A percentile compares a stretch with the other conserved stretches of the same genome.
Evolutionary conservation across 148 eudicot species (phyloP).

Genomic region (Talinum fruticosum): DNA sequence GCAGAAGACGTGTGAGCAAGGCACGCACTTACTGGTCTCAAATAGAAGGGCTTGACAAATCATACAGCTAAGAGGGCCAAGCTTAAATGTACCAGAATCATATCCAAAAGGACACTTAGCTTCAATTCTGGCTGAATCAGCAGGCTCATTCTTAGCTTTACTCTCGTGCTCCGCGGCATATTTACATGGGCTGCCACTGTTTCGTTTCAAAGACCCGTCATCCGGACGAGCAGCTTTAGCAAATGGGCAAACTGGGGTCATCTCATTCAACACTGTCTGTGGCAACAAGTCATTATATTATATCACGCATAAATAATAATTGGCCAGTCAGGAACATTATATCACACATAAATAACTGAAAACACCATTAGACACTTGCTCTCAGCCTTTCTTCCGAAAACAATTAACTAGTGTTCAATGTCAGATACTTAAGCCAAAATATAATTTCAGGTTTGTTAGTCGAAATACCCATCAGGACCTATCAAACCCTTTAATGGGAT

Average conservation of each 20-base stretch:
- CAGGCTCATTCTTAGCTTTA: conserved; percentile 49
- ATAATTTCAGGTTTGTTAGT: no score
- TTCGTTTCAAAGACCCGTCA: conserved; percentile 57
- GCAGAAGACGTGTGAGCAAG: conserved; percentile 90
- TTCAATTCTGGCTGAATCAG: conserved; percentile 40
- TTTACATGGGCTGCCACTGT: conserved; percentile 58
- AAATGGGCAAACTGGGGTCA: conserved; percentile 97
- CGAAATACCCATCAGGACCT: neutral
- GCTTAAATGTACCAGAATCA: conserved; percentile 82
- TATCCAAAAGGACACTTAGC: conserved; percentile 95
- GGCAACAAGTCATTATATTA: neutral
- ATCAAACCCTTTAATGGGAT: neutral
- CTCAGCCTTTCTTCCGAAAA: no score
- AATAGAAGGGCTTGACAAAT: conserved; percentile 92
- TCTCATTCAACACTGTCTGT: conserved; percentile 32
- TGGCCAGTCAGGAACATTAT: neutral
- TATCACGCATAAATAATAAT: neutral
- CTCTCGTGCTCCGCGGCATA: conserved; percentile 48
- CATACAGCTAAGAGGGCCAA: conserved; percentile 92
- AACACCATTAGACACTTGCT: no score
- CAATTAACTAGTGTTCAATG: no score
- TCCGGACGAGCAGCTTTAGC: conserved; percentile 88
- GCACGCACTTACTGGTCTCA: conserved; percentile 81
- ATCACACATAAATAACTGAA: neutral
- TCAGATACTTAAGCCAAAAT: no score